Base-by-base conservation (phyloP, 768 basidiomycete species). In the Exsudoporus frostii region DNA sequence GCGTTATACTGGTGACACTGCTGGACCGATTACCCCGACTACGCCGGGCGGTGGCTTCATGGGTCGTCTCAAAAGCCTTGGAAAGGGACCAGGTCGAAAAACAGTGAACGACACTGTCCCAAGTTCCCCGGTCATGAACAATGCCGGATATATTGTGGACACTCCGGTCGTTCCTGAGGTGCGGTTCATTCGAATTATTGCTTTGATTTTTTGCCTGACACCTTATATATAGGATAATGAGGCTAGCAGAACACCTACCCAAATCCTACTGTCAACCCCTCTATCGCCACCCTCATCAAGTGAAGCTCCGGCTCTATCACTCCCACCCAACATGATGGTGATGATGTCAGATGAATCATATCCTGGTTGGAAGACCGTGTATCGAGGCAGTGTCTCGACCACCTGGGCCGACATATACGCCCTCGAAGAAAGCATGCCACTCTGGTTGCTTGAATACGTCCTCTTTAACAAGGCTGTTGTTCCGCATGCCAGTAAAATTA, bases 381-480 rank as follows among this genome's bases (percentile, higher is more conserved):
- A 95, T 64, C 78, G 91, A 32, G 85, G 91, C 3, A 79, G 79
- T 25, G 83, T 88, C 3, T 76, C 78, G 1, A 77, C 76, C 32
- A 79, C 83, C 8, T 82, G 75, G 48, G 74, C 74, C 2, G 86
- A 88, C 50, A 60, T 74, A 49, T 68, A 73, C 37, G 56, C 67
- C 14, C 74, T 98, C 33, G 94, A 97, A 70, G 81, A 84, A 61
- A 78, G 73, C 36, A 83, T 92, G 76, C 96, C 96, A 4, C 64
- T 85, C 58, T 98, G 96, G 96, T 72, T 97, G 44, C 73, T 92
- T 46, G 92, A 98, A 67, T 96, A 88, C 61, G 71, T 98, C 36
- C 76, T 98, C 36, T 71, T 83, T 14, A 87, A 88, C 58, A 84
- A 80, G 64, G 72, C 77, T 50, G 72, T 80, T 14, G 58, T 77